Base-by-base conservation (phyloP, 306 rosid species). In the Senna tora region DNA sequence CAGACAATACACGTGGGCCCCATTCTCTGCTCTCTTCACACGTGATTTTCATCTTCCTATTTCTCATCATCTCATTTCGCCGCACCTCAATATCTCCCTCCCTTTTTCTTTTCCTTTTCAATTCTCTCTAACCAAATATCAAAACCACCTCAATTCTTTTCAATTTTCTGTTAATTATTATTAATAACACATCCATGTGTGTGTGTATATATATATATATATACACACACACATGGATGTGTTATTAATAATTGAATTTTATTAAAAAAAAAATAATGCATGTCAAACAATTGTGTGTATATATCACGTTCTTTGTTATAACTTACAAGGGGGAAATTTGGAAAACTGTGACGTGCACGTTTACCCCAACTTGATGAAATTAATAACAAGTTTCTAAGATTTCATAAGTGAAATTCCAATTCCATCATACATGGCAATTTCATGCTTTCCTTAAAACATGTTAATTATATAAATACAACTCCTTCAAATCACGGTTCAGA, bases 1-100 rank as follows among this genome's bases (percentile, higher is more conserved):
- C 39, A 21, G 63, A 34, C 80, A 65, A 69, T 16, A 10, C 77
- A 69, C 17, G 77, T 62, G 81, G 88, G 81, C 13, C 83, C 75
- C 65, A 11, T 19, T 6, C 60, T 12, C 61, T 57, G 5, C 9
- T 22, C 63, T 55, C 69, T 25, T 10, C 45, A 30, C 77, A 78
- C 81, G 81, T 64, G 76, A 47, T 64, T n/a, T 1, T 1, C 21
- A 51, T 25, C 62, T 58, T 21, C 58, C 50, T 20, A 6, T 19
- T 12, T 38, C 28, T 15, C 28, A 22, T 9, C 58, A 2, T 64
- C 67, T 15, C 17, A 3, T 36, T 36, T 36, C 39, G 39, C 39
- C 38, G 3, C 38, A 3, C 6, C 0, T 36, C 39, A 36, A 4
- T 36, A 4, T 36, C 7, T 36, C 0, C 39, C 8, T 4, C 2